Evolutionary conservation across 2,329 filamentous ascomycete genomes (phyloP).

Genomic region (Lasiodiplodia gonubiensis): DNA sequence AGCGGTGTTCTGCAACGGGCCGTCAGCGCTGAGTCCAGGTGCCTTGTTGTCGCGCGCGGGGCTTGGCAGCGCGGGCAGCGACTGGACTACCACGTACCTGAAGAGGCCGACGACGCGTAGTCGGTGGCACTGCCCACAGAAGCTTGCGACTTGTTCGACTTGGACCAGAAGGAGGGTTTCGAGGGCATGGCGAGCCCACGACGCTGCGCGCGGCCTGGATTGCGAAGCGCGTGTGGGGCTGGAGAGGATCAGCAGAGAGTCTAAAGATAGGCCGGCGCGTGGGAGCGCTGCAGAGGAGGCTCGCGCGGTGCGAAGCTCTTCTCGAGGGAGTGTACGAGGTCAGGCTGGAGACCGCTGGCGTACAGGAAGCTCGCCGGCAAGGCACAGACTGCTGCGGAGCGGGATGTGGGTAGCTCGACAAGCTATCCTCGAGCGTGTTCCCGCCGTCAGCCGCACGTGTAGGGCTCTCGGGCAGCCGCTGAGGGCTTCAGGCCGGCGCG

Average conservation of each 20-base stretch:
- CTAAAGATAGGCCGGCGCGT: constrained; percentile 27
- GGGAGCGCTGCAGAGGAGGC: not conserved
- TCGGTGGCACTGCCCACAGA: constrained; percentile 44
- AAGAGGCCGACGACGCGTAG: constrained; percentile 42
- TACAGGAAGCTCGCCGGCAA: not conserved
- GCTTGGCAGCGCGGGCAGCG: constrained; percentile 32
- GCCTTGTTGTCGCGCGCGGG: constrained; percentile 29
- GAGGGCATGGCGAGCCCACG: constrained; percentile 41
- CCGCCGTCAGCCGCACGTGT: constrained; percentile 26
- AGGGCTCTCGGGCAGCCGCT: not conserved
- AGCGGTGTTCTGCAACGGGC: constrained; percentile 23
- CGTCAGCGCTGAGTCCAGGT: constrained; percentile 28
- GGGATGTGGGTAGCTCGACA: constrained; percentile 14
- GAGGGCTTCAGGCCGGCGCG: constrained; percentile 9
- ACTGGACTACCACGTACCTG: constrained; percentile 38
- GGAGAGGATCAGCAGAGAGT: constrained; percentile 27
- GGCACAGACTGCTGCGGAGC: constrained; percentile 1
- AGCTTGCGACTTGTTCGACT: constrained; percentile 47
- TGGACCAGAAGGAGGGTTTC: constrained; percentile 43
- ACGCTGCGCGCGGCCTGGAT: constrained; percentile 14
- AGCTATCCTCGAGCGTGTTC: not conserved
- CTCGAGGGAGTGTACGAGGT: not conserved
- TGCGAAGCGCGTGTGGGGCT: constrained; percentile 22
- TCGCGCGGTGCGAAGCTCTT: constrained; percentile 2
- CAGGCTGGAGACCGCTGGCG: not conserved